Conservation (phyloP, 2,329 filamentous ascomycete genomes). For the Chrysoporthe austroafricana region DNA sequence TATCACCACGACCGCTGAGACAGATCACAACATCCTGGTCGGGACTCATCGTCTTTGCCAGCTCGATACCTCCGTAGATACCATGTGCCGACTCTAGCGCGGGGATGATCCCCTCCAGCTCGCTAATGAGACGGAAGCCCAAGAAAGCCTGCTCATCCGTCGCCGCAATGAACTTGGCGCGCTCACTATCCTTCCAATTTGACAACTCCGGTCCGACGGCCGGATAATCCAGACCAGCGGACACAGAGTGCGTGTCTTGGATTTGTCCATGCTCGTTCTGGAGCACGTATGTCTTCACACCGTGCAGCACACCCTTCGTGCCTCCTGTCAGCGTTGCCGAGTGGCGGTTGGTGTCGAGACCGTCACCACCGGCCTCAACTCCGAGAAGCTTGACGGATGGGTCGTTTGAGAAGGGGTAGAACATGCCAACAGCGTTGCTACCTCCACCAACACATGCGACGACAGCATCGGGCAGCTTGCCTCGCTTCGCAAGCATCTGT, state of each 20-base stretch:
- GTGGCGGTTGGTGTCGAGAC: conserved; percentile 82
- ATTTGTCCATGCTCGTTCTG: conserved; percentile 95
- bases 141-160: conserved; percentile 89
- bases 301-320: conserved; percentile 90
- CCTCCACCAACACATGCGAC: conserved; percentile 96
- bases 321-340: conserved; percentile 87
- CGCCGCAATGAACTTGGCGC: conserved; percentile 87
- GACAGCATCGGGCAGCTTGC: conserved; percentile 92
- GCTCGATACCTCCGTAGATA: conserved; percentile 83
- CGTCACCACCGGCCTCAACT: conserved; percentile 94
- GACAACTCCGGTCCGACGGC: conserved; percentile 93
- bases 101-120: conserved; percentile 96
- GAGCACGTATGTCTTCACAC: conserved; percentile 92
- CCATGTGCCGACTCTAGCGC: conserved; percentile 94
- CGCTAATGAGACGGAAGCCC: conserved; percentile 81
- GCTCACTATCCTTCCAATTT: conserved; percentile 86
- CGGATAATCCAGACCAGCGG: conserved; percentile 94
- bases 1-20: conserved; percentile 90
- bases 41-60: conserved; percentile 91
- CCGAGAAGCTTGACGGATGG: conserved; percentile 84
- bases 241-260: conserved; percentile 92
- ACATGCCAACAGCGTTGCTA: conserved; percentile 96
- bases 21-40: conserved; percentile 92
- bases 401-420: conserved; percentile 92
- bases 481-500: conserved; percentile 83